Percentiles rank a stretch among this genome's conserved stretches.
Conservation (phyloP, 306 rosid species). For the Corylus americana region DNA sequence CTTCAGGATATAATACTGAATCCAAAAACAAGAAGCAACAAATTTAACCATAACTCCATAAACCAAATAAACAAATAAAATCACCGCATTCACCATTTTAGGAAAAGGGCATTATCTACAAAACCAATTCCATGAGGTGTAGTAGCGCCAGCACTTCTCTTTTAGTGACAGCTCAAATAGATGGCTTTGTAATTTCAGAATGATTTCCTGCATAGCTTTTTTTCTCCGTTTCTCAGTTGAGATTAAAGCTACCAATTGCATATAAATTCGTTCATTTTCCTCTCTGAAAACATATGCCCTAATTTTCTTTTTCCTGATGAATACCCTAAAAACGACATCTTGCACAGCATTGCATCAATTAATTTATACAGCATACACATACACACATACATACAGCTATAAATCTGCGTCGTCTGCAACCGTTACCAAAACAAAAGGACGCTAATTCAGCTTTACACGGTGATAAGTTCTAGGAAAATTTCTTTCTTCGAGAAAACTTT, state of each 20-base stretch:
- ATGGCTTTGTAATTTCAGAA: not conserved
- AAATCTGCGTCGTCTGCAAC: not conserved
- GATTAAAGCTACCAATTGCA: not conserved
- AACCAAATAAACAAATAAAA: not conserved
- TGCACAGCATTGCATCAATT: not conserved
- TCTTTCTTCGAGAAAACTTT: not conserved
- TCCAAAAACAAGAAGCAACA: conserved; percentile 1
- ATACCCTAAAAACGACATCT: not conserved
- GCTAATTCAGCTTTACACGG: not conserved
- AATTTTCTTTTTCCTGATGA: not conserved
- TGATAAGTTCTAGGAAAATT: conserved; percentile 2
- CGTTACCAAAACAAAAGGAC: not conserved
- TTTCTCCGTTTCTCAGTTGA: not conserved
- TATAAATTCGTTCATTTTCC: not conserved
- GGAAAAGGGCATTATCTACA: not conserved
- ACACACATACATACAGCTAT: not conserved
- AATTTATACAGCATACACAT: not conserved
- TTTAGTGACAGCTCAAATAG: not conserved
- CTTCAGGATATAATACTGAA: not conserved
- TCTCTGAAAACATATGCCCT: not conserved
- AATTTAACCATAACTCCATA: not conserved
- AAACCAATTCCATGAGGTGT: not conserved
- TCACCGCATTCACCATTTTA: not conserved
- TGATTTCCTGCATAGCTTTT: not conserved
- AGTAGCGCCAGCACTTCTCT: not conserved